Evolutionary conservation across 1,139 yeast genomes (phyloP).

Genomic region (Saccharomyces hybrid): DNA sequence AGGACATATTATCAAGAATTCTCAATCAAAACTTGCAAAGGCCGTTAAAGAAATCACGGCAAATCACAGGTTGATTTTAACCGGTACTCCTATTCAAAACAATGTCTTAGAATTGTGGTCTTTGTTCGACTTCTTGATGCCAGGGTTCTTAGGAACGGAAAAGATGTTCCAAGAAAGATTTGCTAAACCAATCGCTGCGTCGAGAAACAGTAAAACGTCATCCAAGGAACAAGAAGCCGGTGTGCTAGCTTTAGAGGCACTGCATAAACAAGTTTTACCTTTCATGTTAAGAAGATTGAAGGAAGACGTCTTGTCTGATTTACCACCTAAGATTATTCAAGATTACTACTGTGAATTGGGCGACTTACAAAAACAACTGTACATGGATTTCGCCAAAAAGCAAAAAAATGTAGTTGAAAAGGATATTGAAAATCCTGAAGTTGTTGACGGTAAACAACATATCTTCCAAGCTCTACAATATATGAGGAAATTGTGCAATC

Average conservation of each 20-base stretch:
- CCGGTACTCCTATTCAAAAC: conserved; percentile 98
- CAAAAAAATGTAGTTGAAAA: conserved; percentile 67
- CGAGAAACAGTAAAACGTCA: conserved; percentile 82
- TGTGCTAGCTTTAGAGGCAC: conserved; percentile 87
- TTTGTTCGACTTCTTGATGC: conserved; percentile 94
- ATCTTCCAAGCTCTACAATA: conserved; percentile 96
- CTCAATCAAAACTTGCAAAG: conserved; percentile 78
- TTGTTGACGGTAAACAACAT: conserved; percentile 63
- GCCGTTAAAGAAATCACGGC: conserved; percentile 78
- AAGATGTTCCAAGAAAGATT: conserved; percentile 89
- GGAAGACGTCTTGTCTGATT: conserved; percentile 90
- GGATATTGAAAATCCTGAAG: conserved; percentile 44
- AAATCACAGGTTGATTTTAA: conserved; percentile 79
- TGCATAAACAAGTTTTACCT: conserved; percentile 94
- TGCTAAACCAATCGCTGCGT: conserved; percentile 94
- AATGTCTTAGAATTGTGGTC: conserved; percentile 97
- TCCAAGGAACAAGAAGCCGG: conserved; percentile 96
- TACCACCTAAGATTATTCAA: conserved; percentile 97
- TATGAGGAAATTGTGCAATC: conserved; percentile 94
- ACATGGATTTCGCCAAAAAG: conserved; percentile 84
- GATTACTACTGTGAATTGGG: conserved; percentile 95
- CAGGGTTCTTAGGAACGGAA: conserved; percentile 94
- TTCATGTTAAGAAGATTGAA: conserved; percentile 92
- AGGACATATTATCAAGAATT: conserved; percentile 93
- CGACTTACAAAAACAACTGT: conserved; percentile 78